Percentiles rank a stretch among this genome's conserved stretches.
Evolutionary conservation across 495 filamentous ascomycete genomes (phyloP).

Genomic region (Aspergillus cavernicola): DNA sequence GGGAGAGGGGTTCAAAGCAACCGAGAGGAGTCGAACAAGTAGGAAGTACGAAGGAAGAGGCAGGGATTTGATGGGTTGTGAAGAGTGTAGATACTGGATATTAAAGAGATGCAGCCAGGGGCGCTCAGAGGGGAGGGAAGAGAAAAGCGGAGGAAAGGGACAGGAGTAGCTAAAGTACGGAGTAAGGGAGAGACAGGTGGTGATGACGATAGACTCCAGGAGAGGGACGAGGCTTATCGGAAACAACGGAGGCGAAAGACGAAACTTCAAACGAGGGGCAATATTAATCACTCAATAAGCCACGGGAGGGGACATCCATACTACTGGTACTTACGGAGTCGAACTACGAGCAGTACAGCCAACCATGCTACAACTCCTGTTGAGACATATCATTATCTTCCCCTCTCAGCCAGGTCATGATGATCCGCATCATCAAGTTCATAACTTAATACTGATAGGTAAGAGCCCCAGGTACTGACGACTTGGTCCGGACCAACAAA

Average conservation of each 20-base stretch:
- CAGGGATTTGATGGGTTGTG: too few species aligned
- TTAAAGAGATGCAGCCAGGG: background rate
- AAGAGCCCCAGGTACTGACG: slow-evolving; percentile 25
- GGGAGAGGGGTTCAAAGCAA: background rate
- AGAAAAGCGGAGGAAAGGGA: background rate
- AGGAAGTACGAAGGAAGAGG: too few species aligned
- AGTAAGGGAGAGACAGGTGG: slow-evolving; percentile 4
- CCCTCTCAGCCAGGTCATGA: slow-evolving; percentile 5
- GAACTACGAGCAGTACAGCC: too few species aligned
- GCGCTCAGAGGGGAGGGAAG: background rate
- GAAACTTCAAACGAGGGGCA: too few species aligned
- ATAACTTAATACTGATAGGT: slow-evolving; percentile 12
- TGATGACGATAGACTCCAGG: background rate
- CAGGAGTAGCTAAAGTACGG: background rate
- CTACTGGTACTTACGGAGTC: too few species aligned
- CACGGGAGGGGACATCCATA: too few species aligned
- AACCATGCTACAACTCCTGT: background rate
- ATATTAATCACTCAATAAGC: too few species aligned
- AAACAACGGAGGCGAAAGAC: too few species aligned
- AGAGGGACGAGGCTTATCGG: background rate
- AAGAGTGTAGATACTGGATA: too few species aligned
- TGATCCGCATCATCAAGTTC: slow-evolving; percentile 9
- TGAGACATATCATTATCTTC: too few species aligned
- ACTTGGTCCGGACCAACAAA: slow-evolving; percentile 23
- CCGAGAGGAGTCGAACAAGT: too few species aligned